Percentiles rank a stretch among this genome's conserved stretches.
phyloP scores from a whole-genome alignment of 768 basidiomycete genomes.

The Gloeopeniophorella convolvens region DNA sequence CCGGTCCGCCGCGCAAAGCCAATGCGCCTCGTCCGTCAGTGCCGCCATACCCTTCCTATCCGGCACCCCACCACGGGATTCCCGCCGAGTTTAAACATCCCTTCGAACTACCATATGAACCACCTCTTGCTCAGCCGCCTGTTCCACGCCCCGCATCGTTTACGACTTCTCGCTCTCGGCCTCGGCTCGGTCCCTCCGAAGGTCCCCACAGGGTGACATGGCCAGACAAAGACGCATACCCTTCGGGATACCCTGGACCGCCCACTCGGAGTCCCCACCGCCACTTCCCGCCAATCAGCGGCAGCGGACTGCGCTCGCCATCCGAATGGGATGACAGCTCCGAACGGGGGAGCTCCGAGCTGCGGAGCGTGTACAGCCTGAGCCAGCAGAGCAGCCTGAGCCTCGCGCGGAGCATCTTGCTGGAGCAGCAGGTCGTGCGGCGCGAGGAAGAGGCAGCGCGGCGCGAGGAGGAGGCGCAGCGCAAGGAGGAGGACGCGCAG shows the following conservation, averaged over 20 bases:
- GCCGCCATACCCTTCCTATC: too few species aligned
- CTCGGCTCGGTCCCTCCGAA: background rate
- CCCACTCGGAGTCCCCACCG: background rate
- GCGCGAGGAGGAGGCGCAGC: slow-evolving; percentile 3
- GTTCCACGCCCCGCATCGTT: background rate
- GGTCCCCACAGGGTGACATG: slow-evolving; percentile 3
- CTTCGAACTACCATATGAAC: background rate
- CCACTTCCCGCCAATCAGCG: background rate
- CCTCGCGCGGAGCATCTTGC: slow-evolving; percentile 1
- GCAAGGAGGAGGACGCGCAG: slow-evolving; percentile 4
- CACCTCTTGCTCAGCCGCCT: background rate
- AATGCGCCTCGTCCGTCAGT: too few species aligned
- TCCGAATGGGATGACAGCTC: slow-evolving; percentile 4
- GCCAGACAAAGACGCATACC: background rate
- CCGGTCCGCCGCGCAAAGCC: too few species aligned
- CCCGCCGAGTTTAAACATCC: too few species aligned
- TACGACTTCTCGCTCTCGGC: background rate
- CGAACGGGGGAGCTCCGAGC: slow-evolving; percentile 1
- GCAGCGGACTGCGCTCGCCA: background rate
- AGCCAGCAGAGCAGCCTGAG: slow-evolving; percentile 10
- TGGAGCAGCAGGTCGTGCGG: slow-evolving; percentile 10
- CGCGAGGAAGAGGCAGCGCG: slow-evolving; percentile 9
- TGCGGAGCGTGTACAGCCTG: slow-evolving; percentile 4
- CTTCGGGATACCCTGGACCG: background rate
- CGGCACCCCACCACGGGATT: too few species aligned